phyloP scores from a whole-genome alignment of 2,329 filamentous ascomycete species.

The Aspergillus vadensis region DNA sequence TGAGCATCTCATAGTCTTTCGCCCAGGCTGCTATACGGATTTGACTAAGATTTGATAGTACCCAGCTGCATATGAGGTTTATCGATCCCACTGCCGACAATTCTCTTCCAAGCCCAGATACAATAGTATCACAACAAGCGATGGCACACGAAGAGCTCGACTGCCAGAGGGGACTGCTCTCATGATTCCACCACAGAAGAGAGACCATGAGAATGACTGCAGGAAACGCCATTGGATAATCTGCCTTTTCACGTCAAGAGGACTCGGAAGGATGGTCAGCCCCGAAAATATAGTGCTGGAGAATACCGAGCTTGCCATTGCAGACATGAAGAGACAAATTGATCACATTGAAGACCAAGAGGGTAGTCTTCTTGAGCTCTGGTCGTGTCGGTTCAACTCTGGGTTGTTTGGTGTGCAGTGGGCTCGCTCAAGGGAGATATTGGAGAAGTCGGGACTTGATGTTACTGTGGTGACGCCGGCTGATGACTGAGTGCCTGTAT shows the following conservation, averaged over 20 bases:
- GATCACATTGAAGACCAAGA: conserved; percentile 23
- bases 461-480: conserved; percentile 38
- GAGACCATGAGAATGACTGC: conserved; percentile 25
- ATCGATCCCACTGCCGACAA: conserved; percentile 51
- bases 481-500: conserved; percentile 11
- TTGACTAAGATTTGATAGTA: conserved; percentile 41
- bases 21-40: no score
- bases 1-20: conserved; percentile 14
- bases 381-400: conserved; percentile 60
- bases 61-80: conserved; percentile 52
- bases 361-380: conserved; percentile 37
- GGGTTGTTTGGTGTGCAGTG: conserved; percentile 60
- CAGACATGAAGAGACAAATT: conserved; percentile 51
- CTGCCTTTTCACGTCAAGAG: conserved; percentile 60
- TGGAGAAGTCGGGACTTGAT: conserved; percentile 43
- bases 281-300: conserved; percentile 48
- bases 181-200: conserved; percentile 55
- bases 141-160: conserved; percentile 17
- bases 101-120: conserved; percentile 19
- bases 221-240: conserved; percentile 55
- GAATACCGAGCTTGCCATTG: conserved; percentile 53
- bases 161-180: conserved; percentile 51
- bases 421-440: conserved; percentile 49
- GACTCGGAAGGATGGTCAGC: conserved; percentile 48
- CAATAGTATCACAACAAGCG: conserved; percentile 8